These are phyloP conservation scores for Peronospora farinosa DNA, from an alignment of 352 stramenopile genomes.

Conservation along the genomic window DNA sequence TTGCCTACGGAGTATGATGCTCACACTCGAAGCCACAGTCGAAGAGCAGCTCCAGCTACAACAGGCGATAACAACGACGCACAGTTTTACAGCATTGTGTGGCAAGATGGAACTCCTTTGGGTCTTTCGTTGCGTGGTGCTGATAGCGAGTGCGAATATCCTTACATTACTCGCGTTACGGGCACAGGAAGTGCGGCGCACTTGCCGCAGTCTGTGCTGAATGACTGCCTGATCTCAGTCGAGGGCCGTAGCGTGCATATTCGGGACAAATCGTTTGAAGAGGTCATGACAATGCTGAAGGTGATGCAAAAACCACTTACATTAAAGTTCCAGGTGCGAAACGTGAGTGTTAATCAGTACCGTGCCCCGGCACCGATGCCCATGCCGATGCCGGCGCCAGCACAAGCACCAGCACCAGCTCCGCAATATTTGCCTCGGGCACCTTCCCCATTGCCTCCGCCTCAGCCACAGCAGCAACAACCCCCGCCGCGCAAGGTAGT, in stretches of 20 bases:
- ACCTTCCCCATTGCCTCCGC: constrained; percentile 19
- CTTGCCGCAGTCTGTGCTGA: constrained; percentile 64
- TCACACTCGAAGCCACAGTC: constrained; percentile 32
- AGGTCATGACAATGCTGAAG: constrained; percentile 85
- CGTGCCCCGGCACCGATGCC: constrained; percentile 13
- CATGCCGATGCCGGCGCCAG: constrained; percentile 11
- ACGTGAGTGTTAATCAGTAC: constrained; percentile 20
- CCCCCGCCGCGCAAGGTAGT: constrained; percentile 27
- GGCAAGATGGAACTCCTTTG: constrained; percentile 68
- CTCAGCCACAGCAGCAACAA: constrained; percentile 15
- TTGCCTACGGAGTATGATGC: constrained; percentile 38
- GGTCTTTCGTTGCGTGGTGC: constrained; percentile 70
- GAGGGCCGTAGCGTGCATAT: constrained; percentile 74
- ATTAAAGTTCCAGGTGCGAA: constrained; percentile 73
- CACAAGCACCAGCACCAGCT: constrained; percentile 8
- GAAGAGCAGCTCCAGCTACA: constrained; percentile 25
- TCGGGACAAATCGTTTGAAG: constrained; percentile 80
- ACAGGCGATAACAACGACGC: constrained; percentile 31
- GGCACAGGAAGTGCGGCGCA: constrained; percentile 76
- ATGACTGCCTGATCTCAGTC: constrained; percentile 72
- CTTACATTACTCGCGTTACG: constrained; percentile 83
- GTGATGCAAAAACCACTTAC: constrained; percentile 83
- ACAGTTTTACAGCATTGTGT: constrained; percentile 80
- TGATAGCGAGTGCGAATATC: constrained; percentile 69
- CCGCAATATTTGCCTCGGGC: constrained; percentile 23